Base-by-base conservation (phyloP, 345 rosid species). In the Jatropha curcas region DNA sequence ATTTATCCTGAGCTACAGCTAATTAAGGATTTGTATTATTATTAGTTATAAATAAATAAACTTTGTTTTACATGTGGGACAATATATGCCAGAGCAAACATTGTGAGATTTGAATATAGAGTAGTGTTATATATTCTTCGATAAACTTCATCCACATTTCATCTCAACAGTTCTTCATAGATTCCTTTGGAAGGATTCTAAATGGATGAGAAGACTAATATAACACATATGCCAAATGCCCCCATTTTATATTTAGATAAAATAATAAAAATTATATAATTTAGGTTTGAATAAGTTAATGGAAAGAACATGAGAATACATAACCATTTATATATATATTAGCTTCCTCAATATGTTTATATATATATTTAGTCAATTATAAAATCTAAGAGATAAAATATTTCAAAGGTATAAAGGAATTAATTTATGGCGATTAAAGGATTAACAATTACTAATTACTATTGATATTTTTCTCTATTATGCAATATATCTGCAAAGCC, bases 11-110 rank as follows among this genome's bases (percentile, higher is more conserved):
- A 70, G 75, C 55, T 81, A 74, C 82, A 77, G 80, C 77, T 68
- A 75, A 50, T 51, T 41, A 61, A 71, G 52, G 67, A 11, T 30
- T 33, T 51, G 46, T 68, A 66, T 66, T 16, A 45, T 27, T 65
- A 25, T 28, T 30, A 6, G 0, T 65, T 30, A 48, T 10, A 22
- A 10, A 52, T 4, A 1, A 41, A 39, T 41, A 27, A 10, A 68
- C 58, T 55, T 27, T 20, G 68, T 69, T 71, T 65, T 68, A 73
- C 77, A 45, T 72, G 77, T 73, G 82, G 80, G 74, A 78, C 78
- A 76, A 70, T 72, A 70, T 72, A 55, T 67, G 71, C 30, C 68
- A 53, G 67, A 37, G 8, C 16, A 63, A 70, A 5, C 53, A 48
- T 5, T 48, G 53, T 48, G 20, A 48, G n/a, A 28, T 57, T 70